These are phyloP conservation scores for Boehmeria nivea DNA, from an alignment of 306 rosid species.

Conservation along the genomic window DNA sequence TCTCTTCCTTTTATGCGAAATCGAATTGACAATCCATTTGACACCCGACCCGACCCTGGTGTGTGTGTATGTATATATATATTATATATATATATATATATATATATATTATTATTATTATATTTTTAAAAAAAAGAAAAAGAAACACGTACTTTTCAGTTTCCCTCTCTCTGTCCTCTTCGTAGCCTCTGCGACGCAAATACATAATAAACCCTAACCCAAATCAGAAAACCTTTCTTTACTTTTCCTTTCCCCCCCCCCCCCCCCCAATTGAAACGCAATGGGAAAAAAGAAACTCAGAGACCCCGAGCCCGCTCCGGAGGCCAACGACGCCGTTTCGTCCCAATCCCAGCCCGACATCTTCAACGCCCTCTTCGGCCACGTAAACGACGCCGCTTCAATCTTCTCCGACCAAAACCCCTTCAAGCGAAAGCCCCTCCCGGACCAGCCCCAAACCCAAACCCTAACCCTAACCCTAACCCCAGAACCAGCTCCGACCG, in stretches of 20 bases:
- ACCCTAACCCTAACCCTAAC: background rate
- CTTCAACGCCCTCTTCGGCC: slow-evolving; percentile 53
- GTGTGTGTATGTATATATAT: too few relatives aligned
- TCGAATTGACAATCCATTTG: too few relatives aligned
- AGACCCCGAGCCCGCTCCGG: slow-evolving; percentile 21
- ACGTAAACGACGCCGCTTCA: slow-evolving; percentile 28
- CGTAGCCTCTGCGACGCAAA: too few relatives aligned
- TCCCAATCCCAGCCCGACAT: slow-evolving; percentile 38
- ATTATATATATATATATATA: too few relatives aligned
- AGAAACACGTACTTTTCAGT: too few relatives aligned
- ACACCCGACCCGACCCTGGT: too few relatives aligned
- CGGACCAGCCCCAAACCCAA: slow-evolving; percentile 7
- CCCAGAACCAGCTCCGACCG: background rate
- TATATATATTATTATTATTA: too few relatives aligned
- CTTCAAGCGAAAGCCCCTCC: slow-evolving; percentile 39
- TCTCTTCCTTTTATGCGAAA: too few relatives aligned
- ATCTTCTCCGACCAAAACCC: slow-evolving; percentile 78
- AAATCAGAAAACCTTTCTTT: background rate
- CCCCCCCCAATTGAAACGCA: background rate
- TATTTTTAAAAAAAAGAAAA: too few relatives aligned
- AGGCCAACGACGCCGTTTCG: slow-evolving; percentile 27
- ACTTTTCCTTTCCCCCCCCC: background rate
- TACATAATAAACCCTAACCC: too few relatives aligned
- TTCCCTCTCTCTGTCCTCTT: too few relatives aligned
- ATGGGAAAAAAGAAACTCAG: slow-evolving; percentile 58